Percentiles rank a stretch among this genome's conserved stretches.
phyloP scores from a whole-genome alignment of 805 yeast species.

The Nakazawaea pomicola region DNA sequence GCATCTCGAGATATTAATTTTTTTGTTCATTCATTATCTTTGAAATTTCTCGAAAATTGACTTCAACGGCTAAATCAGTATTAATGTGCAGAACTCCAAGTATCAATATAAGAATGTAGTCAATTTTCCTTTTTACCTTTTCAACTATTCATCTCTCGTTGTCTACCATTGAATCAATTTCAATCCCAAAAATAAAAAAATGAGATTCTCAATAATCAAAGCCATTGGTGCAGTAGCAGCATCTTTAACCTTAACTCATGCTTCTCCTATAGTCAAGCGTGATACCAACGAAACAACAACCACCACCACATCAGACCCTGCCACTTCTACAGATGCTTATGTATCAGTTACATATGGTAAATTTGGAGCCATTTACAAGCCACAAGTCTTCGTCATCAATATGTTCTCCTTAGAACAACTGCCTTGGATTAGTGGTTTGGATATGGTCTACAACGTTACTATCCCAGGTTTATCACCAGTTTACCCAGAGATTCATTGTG shows the following conservation, averaged over 20 bases:
- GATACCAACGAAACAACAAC: constrained; percentile 3
- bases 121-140: no score
- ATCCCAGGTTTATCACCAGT: constrained; percentile 63
- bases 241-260: background rate
- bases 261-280: constrained; percentile 10
- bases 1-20: no score
- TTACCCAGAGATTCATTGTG: constrained; percentile 54
- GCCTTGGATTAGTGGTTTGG: constrained; percentile 45
- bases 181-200: no score
- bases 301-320: constrained; percentile 6
- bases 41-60: no score
- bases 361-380: constrained; percentile 37
- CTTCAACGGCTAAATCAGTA: no score
- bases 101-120: no score
- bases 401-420: constrained; percentile 50
- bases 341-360: constrained; percentile 10
- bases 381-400: constrained; percentile 50
- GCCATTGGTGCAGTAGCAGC: background rate
- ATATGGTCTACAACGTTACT: constrained; percentile 48
- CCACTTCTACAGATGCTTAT: constrained; percentile 10
- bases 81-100: no score
- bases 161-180: no score
- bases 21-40: no score
- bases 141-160: no score
- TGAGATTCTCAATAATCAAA: constrained; percentile 7